Evolutionary conservation across 306 rosid species (phyloP).

Genomic region (Hippophae rhamnoides): DNA sequence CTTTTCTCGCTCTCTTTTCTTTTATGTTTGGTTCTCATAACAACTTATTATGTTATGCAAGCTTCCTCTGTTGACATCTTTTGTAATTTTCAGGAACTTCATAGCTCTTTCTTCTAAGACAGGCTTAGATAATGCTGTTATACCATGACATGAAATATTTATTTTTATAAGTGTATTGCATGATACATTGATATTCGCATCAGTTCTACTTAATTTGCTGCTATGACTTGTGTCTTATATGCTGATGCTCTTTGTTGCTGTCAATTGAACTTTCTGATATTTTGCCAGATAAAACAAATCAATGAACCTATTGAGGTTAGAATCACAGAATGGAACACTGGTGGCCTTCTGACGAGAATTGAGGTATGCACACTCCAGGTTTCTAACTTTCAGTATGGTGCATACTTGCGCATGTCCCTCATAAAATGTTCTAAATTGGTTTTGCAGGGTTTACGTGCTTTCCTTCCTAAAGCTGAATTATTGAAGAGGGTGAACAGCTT

Average conservation of each 20-base stretch:
- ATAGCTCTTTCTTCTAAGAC: not conserved
- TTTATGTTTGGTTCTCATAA: conserved; percentile 17
- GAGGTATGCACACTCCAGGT: conserved; percentile 50
- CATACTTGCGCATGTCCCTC: not conserved
- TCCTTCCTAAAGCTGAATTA: conserved; percentile 81
- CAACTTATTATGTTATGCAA: not conserved
- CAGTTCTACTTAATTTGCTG: not conserved
- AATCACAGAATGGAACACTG: conserved; percentile 90
- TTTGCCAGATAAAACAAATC: conserved; percentile 67
- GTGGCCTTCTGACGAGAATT: conserved; percentile 82
- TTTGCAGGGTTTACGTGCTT: conserved; percentile 84
- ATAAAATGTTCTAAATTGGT: conserved; percentile 13
- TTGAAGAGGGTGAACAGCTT: conserved; percentile 58
- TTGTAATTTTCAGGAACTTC: not conserved
- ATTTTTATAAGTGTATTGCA: not conserved
- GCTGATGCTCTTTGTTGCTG: conserved; percentile 6
- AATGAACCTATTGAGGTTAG: conserved; percentile 73
- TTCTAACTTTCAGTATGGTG: conserved; percentile 7
- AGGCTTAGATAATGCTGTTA: not conserved
- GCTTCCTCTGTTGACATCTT: not conserved
- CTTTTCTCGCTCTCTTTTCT: conserved; percentile 42
- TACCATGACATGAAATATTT: not conserved
- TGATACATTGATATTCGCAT: not conserved
- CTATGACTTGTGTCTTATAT: not conserved
- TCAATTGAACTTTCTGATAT: conserved; percentile 15